Evolutionary conservation across 106 monocot genomes (phyloP).

Genomic region (Dioscorea dumetorum): DNA sequence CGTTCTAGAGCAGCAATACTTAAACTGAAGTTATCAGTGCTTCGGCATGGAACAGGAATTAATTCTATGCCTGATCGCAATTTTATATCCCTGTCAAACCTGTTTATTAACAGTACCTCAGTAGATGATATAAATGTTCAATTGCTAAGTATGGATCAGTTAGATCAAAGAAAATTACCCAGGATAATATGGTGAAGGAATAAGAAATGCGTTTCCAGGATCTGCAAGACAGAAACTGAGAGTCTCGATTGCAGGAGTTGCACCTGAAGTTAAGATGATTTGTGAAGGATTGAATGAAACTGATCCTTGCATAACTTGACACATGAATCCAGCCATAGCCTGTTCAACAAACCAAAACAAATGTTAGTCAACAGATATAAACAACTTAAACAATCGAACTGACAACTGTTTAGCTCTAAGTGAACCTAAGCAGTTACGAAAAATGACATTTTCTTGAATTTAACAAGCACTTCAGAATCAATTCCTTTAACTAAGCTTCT

Average conservation of each 20-base stretch:
- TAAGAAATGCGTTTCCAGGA: conserved; percentile 36
- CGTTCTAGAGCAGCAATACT: conserved; percentile 70
- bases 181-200: conserved; percentile 43
- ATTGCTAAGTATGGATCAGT: not conserved
- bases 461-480: too few relatives aligned
- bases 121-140: not conserved
- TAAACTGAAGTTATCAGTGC: conserved; percentile 72
- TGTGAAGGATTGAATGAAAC: conserved; percentile 27
- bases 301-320: conserved; percentile 25
- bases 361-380: not conserved
- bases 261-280: conserved; percentile 34
- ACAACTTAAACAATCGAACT: too few relatives aligned
- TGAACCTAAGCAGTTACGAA: too few relatives aligned
- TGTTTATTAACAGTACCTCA: conserved; percentile 18
- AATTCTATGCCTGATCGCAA: conserved; percentile 76
- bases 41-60: conserved; percentile 90
- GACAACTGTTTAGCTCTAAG: too few relatives aligned
- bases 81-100: conserved; percentile 89
- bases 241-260: conserved; percentile 41
- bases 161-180: conserved; percentile 12
- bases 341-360: conserved; percentile 1
- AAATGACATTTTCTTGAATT: too few relatives aligned
- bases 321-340: conserved; percentile 44
- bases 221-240: conserved; percentile 42
- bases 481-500: too few relatives aligned